These are phyloP conservation scores for Pythium volutum DNA, from an alignment of 352 stramenopile genomes.

Conservation along the genomic window DNA sequence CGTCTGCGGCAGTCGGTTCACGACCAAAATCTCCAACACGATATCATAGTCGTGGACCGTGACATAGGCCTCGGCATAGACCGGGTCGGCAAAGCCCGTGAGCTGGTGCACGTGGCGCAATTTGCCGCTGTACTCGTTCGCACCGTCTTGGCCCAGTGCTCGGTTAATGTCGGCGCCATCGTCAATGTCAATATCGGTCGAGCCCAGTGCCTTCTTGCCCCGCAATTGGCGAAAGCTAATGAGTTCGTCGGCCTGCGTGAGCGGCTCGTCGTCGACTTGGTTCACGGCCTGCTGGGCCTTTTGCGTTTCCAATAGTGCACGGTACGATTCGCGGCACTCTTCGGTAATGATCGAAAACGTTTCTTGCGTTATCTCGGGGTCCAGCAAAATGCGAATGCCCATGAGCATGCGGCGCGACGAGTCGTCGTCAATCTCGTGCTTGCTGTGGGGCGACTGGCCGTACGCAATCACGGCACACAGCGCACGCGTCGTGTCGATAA, in stretches of 20 bases:
- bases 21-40: slow-evolving; percentile 98
- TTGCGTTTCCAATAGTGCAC: slow-evolving; percentile 67
- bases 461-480: slow-evolving; percentile 78
- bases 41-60: slow-evolving; percentile 99
- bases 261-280: slow-evolving; percentile 47
- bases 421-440: slow-evolving; percentile 91
- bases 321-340: slow-evolving; percentile 78
- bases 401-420: slow-evolving; percentile 95
- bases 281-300: slow-evolving; percentile 67
- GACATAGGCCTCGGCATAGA: slow-evolving; percentile 99
- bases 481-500: slow-evolving; percentile 65
- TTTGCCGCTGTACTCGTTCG: slow-evolving; percentile 88
- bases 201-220: slow-evolving; percentile 89
- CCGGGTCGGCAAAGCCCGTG: slow-evolving; percentile 98
- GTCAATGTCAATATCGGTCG: slow-evolving; percentile 97
- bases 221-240: slow-evolving; percentile 98
- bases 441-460: slow-evolving; percentile 68
- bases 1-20: slow-evolving; percentile 98
- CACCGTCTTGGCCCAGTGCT: slow-evolving; percentile 90
- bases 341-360: slow-evolving; percentile 76
- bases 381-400: slow-evolving; percentile 93
- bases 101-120: slow-evolving; percentile 98
- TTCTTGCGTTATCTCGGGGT: slow-evolving; percentile 76
- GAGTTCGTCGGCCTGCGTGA: slow-evolving; percentile 91
- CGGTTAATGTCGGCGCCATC: slow-evolving; percentile 96